These are phyloP conservation scores for Metarhizium brunneum DNA, from an alignment of 2,329 filamentous ascomycete species.

Conservation along the genomic window DNA sequence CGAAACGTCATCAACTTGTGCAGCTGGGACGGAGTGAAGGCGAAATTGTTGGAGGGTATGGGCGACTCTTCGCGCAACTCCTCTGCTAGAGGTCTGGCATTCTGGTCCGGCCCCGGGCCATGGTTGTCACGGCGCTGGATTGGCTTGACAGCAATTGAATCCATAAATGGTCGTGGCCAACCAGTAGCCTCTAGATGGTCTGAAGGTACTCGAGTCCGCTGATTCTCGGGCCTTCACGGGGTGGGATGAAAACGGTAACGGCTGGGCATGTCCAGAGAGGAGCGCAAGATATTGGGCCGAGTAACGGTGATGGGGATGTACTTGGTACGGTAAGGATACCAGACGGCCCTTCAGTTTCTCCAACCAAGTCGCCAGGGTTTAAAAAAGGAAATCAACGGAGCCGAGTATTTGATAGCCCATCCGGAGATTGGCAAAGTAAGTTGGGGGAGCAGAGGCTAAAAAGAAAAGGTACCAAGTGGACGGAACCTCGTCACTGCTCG, in stretches of 20 bases:
- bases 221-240: neutral
- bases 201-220: neutral
- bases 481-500: neutral
- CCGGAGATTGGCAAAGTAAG: neutral
- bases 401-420: neutral
- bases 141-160: conserved; percentile 1
- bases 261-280: neutral
- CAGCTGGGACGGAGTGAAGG: conserved; percentile 43
- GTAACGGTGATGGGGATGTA: neutral
- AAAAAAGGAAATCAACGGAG: neutral
- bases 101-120: conserved; percentile 5
- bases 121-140: conserved; percentile 4
- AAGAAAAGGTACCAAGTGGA: neutral
- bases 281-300: neutral
- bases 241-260: neutral
- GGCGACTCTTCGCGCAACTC: conserved; percentile 19
- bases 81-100: conserved; percentile 6
- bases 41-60: conserved; percentile 34
- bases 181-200: neutral
- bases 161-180: conserved; percentile 3
- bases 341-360: neutral
- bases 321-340: neutral
- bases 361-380: neutral
- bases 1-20: conserved; percentile 44
- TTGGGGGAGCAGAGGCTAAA: neutral